Evolutionary conservation across 805 yeast species (phyloP).

Genomic region (Metschnikowia proteae): DNA sequence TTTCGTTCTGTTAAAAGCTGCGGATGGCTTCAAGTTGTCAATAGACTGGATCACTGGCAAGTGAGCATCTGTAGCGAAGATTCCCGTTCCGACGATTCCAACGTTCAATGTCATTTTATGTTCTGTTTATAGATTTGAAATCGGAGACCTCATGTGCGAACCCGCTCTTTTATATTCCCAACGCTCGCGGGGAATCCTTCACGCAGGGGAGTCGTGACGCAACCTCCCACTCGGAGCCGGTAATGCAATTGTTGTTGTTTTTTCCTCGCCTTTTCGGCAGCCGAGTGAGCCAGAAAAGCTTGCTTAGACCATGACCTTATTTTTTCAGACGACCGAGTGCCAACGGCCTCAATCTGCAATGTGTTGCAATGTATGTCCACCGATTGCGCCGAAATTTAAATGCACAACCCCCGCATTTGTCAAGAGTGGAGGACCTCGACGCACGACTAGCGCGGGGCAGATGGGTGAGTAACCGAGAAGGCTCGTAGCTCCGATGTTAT

Average conservation of each 20-base stretch:
- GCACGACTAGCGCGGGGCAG: background rate
- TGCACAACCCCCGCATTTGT: slow-evolving; percentile 4
- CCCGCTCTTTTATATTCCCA: background rate
- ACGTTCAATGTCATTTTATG: slow-evolving; percentile 42
- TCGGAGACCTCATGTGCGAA: background rate
- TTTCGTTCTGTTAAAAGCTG: slow-evolving; percentile 80
- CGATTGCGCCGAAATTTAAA: slow-evolving; percentile 3
- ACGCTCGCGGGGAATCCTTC: background rate
- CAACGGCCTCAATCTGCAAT: no score
- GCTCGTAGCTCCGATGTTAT: no score
- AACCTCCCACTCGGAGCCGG: no score
- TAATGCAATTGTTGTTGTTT: background rate
- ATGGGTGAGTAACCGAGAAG: no score
- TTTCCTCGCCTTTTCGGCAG: background rate
- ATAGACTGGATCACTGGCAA: slow-evolving; percentile 63
- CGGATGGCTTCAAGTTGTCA: slow-evolving; percentile 53
- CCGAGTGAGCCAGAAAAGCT: no score
- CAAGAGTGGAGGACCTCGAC: slow-evolving; percentile 1
- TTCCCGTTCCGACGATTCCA: slow-evolving; percentile 78
- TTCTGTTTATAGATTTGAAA: background rate
- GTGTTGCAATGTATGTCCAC: background rate
- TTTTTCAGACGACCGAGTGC: no score
- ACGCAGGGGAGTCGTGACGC: no score
- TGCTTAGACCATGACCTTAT: no score
- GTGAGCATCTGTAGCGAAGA: slow-evolving; percentile 83